A percentile compares a stretch with the other conserved stretches of the same genome.
phyloP scores from a whole-genome alignment of 768 basidiomycete species.

The Russula sp. region DNA sequence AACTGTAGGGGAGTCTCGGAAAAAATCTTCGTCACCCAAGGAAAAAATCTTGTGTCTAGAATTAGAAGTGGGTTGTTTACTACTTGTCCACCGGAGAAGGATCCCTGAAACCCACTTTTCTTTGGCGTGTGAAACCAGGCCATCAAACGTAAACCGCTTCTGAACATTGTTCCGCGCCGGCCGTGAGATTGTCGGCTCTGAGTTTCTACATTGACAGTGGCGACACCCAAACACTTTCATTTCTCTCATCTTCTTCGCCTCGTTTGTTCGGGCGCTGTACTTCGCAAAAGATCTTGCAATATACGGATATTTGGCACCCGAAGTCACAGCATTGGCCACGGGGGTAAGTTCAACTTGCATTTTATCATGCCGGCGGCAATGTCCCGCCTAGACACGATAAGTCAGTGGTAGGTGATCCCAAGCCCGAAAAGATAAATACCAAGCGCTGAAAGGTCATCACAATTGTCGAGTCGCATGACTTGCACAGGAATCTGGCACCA shows the following conservation, averaged over 20 bases:
- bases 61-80: neutral
- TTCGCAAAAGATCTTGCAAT: constrained; percentile 11
- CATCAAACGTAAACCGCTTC: constrained; percentile 50
- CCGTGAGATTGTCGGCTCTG: neutral
- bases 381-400: constrained; percentile 12
- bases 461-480: constrained; percentile 21
- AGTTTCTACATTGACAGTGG: constrained; percentile 22
- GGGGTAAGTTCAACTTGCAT: constrained; percentile 16
- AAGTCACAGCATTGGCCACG: neutral
- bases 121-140: constrained; percentile 60
- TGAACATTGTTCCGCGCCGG: constrained; percentile 1
- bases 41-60: constrained; percentile 45
- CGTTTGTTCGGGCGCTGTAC: neutral
- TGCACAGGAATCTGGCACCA: constrained; percentile 19
- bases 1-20: constrained; percentile 8
- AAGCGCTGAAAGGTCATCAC: constrained; percentile 27
- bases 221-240: constrained; percentile 29
- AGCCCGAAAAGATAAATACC: constrained; percentile 5
- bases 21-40: constrained; percentile 29
- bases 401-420: neutral
- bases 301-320: neutral
- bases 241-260: constrained; percentile 14
- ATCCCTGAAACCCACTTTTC: constrained; percentile 46
- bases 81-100: neutral
- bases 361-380: constrained; percentile 24